Percentiles rank a stretch among this genome's conserved stretches.
Conservation (phyloP, 495 filamentous ascomycete genomes). For the Eremomyces bilateralis region DNA sequence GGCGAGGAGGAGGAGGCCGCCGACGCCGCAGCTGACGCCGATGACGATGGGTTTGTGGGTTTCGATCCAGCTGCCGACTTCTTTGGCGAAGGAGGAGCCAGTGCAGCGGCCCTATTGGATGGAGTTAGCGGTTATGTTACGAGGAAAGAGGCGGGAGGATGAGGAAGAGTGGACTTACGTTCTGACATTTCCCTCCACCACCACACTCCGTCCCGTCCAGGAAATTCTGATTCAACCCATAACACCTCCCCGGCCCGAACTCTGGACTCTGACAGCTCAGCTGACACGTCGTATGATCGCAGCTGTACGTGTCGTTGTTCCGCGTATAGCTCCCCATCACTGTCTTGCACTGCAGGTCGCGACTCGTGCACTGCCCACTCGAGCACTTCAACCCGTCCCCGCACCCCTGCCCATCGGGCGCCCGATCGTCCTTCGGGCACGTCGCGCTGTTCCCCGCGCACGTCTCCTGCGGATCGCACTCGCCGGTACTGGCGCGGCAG, state of each 20-base stretch:
- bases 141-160: neutral
- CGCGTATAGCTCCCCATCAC: conserved; percentile 60
- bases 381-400: conserved; percentile 56
- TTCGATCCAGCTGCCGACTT: conserved; percentile 23
- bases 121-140: conserved; percentile 2
- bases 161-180: conserved; percentile 21
- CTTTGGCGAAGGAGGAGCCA: conserved; percentile 18
- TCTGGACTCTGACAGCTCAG: conserved; percentile 56
- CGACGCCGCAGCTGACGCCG: conserved; percentile 18
- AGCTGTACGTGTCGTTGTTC: conserved; percentile 65
- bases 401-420: conserved; percentile 47
- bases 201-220: conserved; percentile 80
- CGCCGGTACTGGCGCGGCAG: conserved; percentile 56
- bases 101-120: conserved; percentile 20
- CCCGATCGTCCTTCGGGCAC: conserved; percentile 51
- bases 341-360: conserved; percentile 72
- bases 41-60: conserved; percentile 23
- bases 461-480: conserved; percentile 65
- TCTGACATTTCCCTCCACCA: conserved; percentile 56
- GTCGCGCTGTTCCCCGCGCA: conserved; percentile 51
- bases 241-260: conserved; percentile 41
- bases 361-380: conserved; percentile 85
- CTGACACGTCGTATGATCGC: conserved; percentile 47
- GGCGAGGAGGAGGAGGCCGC: conserved; percentile 19
- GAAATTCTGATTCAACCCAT: conserved; percentile 72